phyloP scores from a whole-genome alignment of 2,329 filamentous ascomycete species.

The Emericellopsis cladophorae region DNA sequence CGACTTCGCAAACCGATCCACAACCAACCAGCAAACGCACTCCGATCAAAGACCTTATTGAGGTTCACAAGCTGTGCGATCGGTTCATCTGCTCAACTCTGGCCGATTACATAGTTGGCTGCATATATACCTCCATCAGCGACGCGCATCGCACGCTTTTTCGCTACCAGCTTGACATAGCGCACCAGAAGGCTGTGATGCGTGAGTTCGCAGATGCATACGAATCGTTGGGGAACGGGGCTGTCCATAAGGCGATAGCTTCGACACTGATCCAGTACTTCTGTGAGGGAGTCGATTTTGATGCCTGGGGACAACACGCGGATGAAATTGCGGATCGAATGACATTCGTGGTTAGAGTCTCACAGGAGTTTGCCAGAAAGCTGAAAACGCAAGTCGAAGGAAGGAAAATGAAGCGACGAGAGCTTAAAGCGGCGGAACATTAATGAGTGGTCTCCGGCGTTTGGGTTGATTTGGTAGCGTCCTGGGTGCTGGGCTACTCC shows the following conservation, averaged over 20 bases:
- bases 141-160: slow-evolving; percentile 19
- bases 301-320: slow-evolving; percentile 14
- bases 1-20: slow-evolving; percentile 10
- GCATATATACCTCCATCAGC: slow-evolving; percentile 15
- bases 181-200: slow-evolving; percentile 15
- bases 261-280: slow-evolving; percentile 17
- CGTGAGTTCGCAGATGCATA: slow-evolving; percentile 20
- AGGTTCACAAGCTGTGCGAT: slow-evolving; percentile 23
- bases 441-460: background rate
- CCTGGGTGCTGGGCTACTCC: no score
- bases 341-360: slow-evolving; percentile 16
- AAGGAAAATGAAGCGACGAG: slow-evolving; percentile 16
- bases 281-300: slow-evolving; percentile 16
- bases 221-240: slow-evolving; percentile 15
- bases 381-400: slow-evolving; percentile 9
- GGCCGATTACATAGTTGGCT: slow-evolving; percentile 14
- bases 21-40: slow-evolving; percentile 12
- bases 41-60: slow-evolving; percentile 17
- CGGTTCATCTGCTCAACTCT: slow-evolving; percentile 18
- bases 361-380: slow-evolving; percentile 16
- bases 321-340: background rate
- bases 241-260: slow-evolving; percentile 10
- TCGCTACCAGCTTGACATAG: slow-evolving; percentile 12
- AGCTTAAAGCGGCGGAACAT: slow-evolving; percentile 7
- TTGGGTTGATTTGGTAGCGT: no score